Conservation (phyloP, 2,329 filamentous ascomycete genomes). For the Thermothelomyces thermophilus region DNA sequence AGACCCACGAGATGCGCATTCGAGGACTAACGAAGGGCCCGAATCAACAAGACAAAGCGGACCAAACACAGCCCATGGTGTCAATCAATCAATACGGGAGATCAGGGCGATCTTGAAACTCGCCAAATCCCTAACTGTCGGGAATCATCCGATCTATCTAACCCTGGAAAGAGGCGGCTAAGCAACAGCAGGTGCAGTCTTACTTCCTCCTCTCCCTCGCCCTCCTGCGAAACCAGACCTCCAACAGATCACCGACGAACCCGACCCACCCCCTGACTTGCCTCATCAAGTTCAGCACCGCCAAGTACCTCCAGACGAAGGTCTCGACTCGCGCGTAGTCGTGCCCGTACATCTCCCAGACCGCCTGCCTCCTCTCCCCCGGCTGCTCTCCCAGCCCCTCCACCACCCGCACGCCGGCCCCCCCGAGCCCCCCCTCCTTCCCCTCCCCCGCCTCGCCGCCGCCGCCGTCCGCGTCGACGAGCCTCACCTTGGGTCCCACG, state of each 20-base stretch:
- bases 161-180: no score
- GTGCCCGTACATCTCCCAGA: conserved; percentile 54
- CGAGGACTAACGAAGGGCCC: no score
- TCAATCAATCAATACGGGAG: no score
- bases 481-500: conserved; percentile 27
- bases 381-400: conserved; percentile 15
- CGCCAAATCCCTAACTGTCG: no score
- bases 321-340: conserved; percentile 25
- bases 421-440: conserved; percentile 32
- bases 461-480: conserved; percentile 36
- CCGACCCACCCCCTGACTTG: conserved; percentile 48
- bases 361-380: conserved; percentile 34
- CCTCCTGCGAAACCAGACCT: conserved; percentile 9
- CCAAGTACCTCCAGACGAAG: conserved; percentile 33
- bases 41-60: no score
- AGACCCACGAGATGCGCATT: no score
- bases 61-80: no score
- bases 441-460: conserved; percentile 10
- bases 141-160: no score
- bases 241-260: conserved; percentile 20
- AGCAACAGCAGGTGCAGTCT: no score
- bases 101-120: no score
- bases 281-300: conserved; percentile 46
- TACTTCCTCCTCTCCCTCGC: conserved; percentile 1
- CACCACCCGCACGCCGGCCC: conserved; percentile 9